Percentiles rank a stretch among this genome's conserved stretches.
Evolutionary conservation across 768 basidiomycete genomes (phyloP).

Genomic region (Termitomyces eurrhizus): DNA sequence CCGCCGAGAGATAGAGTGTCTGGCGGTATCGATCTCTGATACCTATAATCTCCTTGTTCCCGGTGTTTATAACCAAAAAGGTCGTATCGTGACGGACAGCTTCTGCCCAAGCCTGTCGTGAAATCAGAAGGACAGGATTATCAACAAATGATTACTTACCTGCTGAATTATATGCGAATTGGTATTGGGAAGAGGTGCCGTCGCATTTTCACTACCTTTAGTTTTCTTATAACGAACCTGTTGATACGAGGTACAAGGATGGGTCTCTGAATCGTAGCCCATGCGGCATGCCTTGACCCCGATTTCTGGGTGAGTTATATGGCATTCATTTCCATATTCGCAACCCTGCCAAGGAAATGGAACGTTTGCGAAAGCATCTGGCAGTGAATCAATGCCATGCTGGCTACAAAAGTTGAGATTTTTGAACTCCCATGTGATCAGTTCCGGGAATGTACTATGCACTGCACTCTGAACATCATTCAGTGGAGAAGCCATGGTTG

Average conservation of each 20-base stretch:
- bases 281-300: constrained; percentile 7
- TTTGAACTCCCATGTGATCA: constrained; percentile 18
- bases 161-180: constrained; percentile 4
- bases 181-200: background rate
- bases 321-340: constrained; percentile 1
- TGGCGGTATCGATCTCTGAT: constrained; percentile 11
- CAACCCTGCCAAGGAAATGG: constrained; percentile 12
- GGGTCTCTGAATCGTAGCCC: constrained; percentile 5
- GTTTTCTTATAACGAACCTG: background rate
- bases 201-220: background rate
- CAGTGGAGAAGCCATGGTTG: background rate
- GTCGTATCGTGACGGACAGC: constrained; percentile 15
- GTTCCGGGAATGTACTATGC: constrained; percentile 1
- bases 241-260: constrained; percentile 4
- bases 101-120: constrained; percentile 13
- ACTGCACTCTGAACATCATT: background rate
- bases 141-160: background rate
- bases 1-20: constrained; percentile 13
- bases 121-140: background rate
- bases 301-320: background rate
- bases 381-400: background rate
- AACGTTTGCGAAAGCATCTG: background rate
- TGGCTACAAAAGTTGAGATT: constrained; percentile 3
- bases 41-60: constrained; percentile 15
- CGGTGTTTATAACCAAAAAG: constrained; percentile 17